A percentile compares a stretch with the other conserved stretches of the same genome.
Conservation (phyloP, 192 early-diverging fungal species). For the Backusella tarrabulga region DNA sequence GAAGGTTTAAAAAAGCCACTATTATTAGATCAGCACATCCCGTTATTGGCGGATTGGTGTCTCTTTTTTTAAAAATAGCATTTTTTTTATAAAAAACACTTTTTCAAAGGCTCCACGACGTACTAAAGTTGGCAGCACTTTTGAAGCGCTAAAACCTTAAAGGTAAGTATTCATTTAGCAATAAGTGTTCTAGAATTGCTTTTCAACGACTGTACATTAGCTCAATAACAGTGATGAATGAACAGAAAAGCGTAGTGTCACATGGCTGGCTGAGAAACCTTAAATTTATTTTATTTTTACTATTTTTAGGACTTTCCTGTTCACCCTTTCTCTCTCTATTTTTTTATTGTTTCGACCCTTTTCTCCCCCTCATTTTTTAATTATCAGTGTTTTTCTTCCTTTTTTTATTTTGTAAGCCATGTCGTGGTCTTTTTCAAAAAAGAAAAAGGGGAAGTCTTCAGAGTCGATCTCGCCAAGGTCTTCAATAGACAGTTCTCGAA, state of each 20-base stretch:
- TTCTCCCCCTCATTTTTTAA: background rate
- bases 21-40: background rate
- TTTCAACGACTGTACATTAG: background rate
- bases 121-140: background rate
- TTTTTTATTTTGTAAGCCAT: background rate
- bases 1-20: background rate
- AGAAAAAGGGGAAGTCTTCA: background rate
- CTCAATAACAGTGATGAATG: background rate
- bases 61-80: background rate
- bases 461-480: constrained; percentile 1
- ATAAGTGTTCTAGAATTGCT: background rate
- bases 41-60: background rate
- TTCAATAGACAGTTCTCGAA: constrained; percentile 8
- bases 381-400: background rate
- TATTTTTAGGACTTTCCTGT: background rate
- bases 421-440: constrained; percentile 8
- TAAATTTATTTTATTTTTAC: background rate
- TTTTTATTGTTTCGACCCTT: background rate
- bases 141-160: background rate
- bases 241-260: background rate
- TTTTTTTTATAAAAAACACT: too few relatives aligned
- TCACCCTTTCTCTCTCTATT: background rate
- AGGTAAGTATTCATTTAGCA: background rate
- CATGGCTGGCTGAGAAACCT: background rate
- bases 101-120: too few relatives aligned